A percentile compares a stretch with the other conserved stretches of the same genome.
Conservation (phyloP, 768 basidiomycete species). For the Harrya chromipes region DNA sequence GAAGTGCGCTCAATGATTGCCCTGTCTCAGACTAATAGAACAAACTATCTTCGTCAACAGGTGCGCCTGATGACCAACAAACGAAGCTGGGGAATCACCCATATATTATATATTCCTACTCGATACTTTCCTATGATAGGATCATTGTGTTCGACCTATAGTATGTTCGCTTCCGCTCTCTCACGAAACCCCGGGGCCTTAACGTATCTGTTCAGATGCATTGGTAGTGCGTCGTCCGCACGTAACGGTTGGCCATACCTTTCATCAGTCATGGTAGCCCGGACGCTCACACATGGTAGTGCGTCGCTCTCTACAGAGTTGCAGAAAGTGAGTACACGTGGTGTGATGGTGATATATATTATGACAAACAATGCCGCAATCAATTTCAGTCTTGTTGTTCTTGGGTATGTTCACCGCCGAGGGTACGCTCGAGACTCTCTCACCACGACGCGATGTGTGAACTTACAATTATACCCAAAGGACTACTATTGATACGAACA, state of each 20-base stretch:
- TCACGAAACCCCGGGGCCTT: neutral
- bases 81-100: slow-evolving; percentile 9
- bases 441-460: neutral
- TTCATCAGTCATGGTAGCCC: neutral
- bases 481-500: slow-evolving; percentile 12
- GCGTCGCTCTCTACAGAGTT: slow-evolving; percentile 6
- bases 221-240: neutral
- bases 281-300: neutral
- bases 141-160: slow-evolving; percentile 3
- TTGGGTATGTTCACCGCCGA: slow-evolving; percentile 5
- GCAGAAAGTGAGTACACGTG: slow-evolving; percentile 2
- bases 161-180: neutral
- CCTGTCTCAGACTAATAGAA: too few relatives aligned
- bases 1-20: slow-evolving; percentile 1
- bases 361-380: neutral
- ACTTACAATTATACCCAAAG: neutral
- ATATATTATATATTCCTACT: slow-evolving; percentile 7
- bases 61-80: slow-evolving; percentile 1
- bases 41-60: neutral
- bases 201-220: neutral
- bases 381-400: slow-evolving; percentile 4
- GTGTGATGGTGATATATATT: neutral
- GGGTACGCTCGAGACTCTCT: neutral
- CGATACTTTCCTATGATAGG: slow-evolving; percentile 9
- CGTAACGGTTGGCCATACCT: neutral